Conservation (phyloP, 805 yeast species). For the Nakazawaea anatomiae region DNA sequence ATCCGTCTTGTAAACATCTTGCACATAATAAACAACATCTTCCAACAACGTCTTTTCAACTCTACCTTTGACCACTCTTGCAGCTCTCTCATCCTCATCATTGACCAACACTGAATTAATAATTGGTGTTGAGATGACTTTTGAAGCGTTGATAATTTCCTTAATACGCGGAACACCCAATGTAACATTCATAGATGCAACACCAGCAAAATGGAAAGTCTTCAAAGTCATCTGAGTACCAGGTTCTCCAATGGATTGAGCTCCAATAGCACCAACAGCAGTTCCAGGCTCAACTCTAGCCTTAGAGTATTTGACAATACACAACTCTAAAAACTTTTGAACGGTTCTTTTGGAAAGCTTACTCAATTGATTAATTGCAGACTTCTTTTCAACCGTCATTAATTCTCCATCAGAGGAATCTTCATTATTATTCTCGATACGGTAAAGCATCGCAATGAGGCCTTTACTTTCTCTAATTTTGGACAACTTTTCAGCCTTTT, state of each 20-base stretch:
- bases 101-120: slow-evolving; percentile 92
- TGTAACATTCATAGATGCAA: slow-evolving; percentile 97
- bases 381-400: slow-evolving; percentile 16
- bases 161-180: slow-evolving; percentile 99
- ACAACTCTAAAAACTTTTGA: slow-evolving; percentile 61
- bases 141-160: slow-evolving; percentile 96
- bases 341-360: slow-evolving; percentile 62
- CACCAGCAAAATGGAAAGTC: slow-evolving; percentile 91
- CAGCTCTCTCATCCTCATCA: slow-evolving; percentile 93
- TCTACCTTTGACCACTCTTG: slow-evolving; percentile 97
- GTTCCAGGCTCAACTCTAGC: slow-evolving; percentile 99
- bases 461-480: slow-evolving; percentile 48
- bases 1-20: slow-evolving; percentile 85
- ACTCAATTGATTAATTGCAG: slow-evolving; percentile 47
- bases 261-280: slow-evolving; percentile 99
- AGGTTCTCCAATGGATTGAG: slow-evolving; percentile 98
- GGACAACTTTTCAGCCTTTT: slow-evolving; percentile 55
- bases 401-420: slow-evolving; percentile 17
- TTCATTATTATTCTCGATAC: not conserved
- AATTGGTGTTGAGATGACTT: slow-evolving; percentile 91
- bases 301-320: slow-evolving; percentile 74
- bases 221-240: slow-evolving; percentile 97
- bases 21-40: slow-evolving; percentile 84
- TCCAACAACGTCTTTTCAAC: slow-evolving; percentile 85
- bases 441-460: slow-evolving; percentile 26